Percentiles rank a stretch among this genome's conserved stretches.
These are phyloP conservation scores for Heimioporus punctisporus DNA, from an alignment of 1,284 basidiomycete genomes.

Conservation along the genomic window DNA sequence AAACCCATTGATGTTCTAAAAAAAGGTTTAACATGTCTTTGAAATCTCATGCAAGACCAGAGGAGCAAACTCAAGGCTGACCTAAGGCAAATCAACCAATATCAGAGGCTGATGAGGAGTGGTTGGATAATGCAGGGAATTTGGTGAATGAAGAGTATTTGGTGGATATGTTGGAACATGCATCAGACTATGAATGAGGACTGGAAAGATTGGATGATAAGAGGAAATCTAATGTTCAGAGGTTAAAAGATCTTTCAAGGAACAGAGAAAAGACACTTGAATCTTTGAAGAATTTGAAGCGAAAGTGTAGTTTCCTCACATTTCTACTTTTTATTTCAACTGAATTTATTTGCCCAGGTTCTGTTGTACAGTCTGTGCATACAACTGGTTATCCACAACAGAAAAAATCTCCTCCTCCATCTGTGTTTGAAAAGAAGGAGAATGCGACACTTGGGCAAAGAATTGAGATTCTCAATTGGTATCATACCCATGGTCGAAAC, in stretches of 20 bases:
- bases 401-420: not conserved
- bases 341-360: too few species aligned
- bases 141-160: conserved; percentile 7
- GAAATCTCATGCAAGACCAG: not conserved
- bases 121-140: conserved; percentile 10
- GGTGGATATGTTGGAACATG: not conserved
- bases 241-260: not conserved
- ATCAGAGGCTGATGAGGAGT: conserved; percentile 6
- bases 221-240: conserved; percentile 4
- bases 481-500: conserved; percentile 1
- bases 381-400: not conserved
- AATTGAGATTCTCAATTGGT: conserved; percentile 11
- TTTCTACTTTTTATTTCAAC: not conserved
- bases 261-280: not conserved
- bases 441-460: conserved; percentile 4
- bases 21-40: conserved; percentile 5
- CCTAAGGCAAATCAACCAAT: not conserved
- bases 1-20: conserved; percentile 6
- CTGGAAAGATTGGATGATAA: not conserved
- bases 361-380: too few species aligned
- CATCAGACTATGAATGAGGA: conserved; percentile 4
- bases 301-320: not conserved
- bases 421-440: not conserved
- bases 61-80: not conserved
- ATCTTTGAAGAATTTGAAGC: not conserved